phyloP scores from a whole-genome alignment of 352 stramenopile species.

The Sclerospora graminicola region DNA sequence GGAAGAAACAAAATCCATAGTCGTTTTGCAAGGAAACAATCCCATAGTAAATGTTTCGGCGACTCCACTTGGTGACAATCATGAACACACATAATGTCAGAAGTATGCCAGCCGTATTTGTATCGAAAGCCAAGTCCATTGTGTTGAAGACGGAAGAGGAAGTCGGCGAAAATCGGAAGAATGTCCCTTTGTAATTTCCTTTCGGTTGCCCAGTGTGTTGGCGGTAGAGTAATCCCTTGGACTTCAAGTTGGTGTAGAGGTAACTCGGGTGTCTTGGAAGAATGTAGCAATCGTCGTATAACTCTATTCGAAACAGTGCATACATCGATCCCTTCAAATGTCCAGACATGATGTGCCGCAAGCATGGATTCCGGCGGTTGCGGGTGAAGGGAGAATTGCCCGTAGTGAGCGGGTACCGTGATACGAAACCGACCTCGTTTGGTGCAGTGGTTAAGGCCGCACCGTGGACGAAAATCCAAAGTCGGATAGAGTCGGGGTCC shows the following conservation, averaged over 20 bases:
- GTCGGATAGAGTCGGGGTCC: too few species aligned
- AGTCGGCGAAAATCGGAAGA: not conserved
- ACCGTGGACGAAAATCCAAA: too few species aligned
- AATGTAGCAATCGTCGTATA: not conserved
- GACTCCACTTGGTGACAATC: not conserved
- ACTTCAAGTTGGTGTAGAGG: not conserved
- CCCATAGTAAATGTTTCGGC: not conserved
- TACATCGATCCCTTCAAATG: not conserved
- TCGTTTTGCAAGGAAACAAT: not conserved
- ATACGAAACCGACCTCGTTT: too few species aligned
- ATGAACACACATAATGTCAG: not conserved
- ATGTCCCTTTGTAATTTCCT: not conserved
- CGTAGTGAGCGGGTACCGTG: not conserved
- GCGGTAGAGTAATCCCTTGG: not conserved
- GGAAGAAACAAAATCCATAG: not conserved
- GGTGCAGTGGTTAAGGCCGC: too few species aligned
- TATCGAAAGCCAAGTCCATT: constrained; percentile 4
- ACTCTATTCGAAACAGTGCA: not conserved
- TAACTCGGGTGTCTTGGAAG: not conserved
- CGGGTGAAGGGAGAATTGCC: not conserved
- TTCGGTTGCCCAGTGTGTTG: not conserved
- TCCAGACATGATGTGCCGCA: not conserved
- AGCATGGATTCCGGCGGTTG: not conserved
- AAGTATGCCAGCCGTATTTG: not conserved
- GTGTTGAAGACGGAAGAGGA: constrained; percentile 4